Evolutionary conservation across 192 early-diverging fungal genomes (phyloP).

Genomic region (Coemansia erecta): DNA sequence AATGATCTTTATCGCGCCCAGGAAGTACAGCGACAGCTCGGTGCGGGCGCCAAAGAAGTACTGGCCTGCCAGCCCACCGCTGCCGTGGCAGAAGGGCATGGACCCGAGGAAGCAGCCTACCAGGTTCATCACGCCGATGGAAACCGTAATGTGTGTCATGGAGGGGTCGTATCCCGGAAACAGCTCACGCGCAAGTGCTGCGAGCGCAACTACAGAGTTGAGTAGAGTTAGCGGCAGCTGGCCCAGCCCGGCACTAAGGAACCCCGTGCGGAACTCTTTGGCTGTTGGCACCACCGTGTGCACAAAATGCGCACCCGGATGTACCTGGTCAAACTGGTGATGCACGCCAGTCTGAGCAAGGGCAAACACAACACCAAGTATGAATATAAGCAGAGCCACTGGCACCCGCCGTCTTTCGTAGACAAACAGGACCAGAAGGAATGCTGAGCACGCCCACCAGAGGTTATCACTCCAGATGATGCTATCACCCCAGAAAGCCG

Average conservation of each 20-base stretch:
- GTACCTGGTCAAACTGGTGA: slow-evolving; percentile 41
- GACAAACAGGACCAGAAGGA: slow-evolving; percentile 65
- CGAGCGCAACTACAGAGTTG: slow-evolving; percentile 83
- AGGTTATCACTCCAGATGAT: slow-evolving; percentile 71
- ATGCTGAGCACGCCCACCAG: slow-evolving; percentile 66
- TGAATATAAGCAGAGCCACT: slow-evolving; percentile 70
- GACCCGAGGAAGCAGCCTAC: slow-evolving; percentile 75
- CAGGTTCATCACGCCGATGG: slow-evolving; percentile 78
- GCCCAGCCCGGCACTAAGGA: slow-evolving; percentile 77
- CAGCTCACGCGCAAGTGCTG: slow-evolving; percentile 74
- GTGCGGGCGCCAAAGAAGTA: slow-evolving; percentile 90
- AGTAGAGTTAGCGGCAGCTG: slow-evolving; percentile 84
- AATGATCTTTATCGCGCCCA: slow-evolving; percentile 76
- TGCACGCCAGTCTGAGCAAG: slow-evolving; percentile 56
- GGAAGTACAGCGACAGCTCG: slow-evolving; percentile 71
- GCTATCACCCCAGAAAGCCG: slow-evolving; percentile 57
- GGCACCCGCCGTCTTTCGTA: slow-evolving; percentile 65
- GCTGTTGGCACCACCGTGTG: slow-evolving; percentile 60
- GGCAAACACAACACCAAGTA: slow-evolving; percentile 67
- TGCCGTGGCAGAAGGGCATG: slow-evolving; percentile 78
- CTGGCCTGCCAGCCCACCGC: slow-evolving; percentile 91
- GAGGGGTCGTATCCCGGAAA: slow-evolving; percentile 64
- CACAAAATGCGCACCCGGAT: slow-evolving; percentile 59
- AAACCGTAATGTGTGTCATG: slow-evolving; percentile 55
- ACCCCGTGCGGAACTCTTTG: slow-evolving; percentile 67